Base-by-base conservation (phyloP, 176 grass and related monocot species). In the Musa acuminata region DNA sequence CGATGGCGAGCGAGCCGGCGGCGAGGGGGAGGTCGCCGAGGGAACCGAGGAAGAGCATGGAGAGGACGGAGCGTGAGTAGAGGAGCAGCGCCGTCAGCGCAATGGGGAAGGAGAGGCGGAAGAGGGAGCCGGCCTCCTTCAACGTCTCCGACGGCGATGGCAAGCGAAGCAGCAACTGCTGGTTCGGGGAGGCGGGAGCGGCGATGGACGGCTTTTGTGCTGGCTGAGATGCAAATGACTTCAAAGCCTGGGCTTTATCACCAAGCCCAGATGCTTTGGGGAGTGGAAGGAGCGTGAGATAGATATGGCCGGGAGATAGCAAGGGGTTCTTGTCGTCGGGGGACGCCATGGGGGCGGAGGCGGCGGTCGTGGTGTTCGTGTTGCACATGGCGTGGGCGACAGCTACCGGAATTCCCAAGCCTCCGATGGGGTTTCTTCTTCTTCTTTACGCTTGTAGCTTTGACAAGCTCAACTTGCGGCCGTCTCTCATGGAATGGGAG, bases 21-120 rank as follows among this genome's bases (percentile, higher is more conserved):
- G 95, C 95, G 9, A 99, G 89, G 3, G 84, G 76, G 76, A 99
- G 90, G 66, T 99, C 88, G 23, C 95, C 95, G 25, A 99, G 85
- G 53, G 86, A 87, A 22, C 95, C 95, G 27, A 99, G 84, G 85
- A 94, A 99, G 27, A 91, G 51, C 88, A 99, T 99, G 8, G 95
- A 99, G 51, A 99, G 69, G 0, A 85, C 82, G 7, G 88, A 87
- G 9, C 95, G 90, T 1, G 90, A 87, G 88, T 99, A 99, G 51
- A 99, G 81, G 0, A 99, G 82, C 80, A 99, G 83, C 11, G 95
- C 90, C 17, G 91, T 91, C 14, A 91, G 14, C 0, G 95, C 95
- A 59, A 94, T 99, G 49, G 95, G 90, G 52, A 88, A 84, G 13
- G 95, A 85, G 51, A 99, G 86, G 13, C 83, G 84, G 72, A 87